Evolutionary conservation across 1,139 yeast genomes (phyloP), one percentile per base, ranked within the genome.

Genomic region (Geotrichum restrictum): DNA sequence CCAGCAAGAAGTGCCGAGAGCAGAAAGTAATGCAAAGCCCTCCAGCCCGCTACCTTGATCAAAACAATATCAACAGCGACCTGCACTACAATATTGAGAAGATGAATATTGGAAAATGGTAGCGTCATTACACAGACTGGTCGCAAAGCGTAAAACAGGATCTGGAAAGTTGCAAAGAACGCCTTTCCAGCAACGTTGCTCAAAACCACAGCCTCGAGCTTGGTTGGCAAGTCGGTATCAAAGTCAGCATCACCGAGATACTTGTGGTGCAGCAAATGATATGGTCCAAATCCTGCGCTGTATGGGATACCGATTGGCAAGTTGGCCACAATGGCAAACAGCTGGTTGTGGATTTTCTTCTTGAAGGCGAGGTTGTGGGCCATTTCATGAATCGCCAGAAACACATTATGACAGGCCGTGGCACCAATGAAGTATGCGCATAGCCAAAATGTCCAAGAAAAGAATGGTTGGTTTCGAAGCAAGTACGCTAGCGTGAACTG

Each of bases 291-390:
- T 1, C 95, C 85, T 0, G 96, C 96, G 41, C 88, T 79, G 68
- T 88, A 89, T 0, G 97, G 97, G 37, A 89, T 77, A 0, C 96
- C 96, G 52, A 89, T 87, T 1, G 96, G 96, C 49, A 87, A 70
- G 65, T 89, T 89, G 38, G 91, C 79, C 59, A 87, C 72, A 8
- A 88, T 84, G 39, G 95, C 80, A 64, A 85, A 88, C 31, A 88
- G 67, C 67, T 87, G 83, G 67, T 89, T 89, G 67, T 83, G 80
- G 7, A 86, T 48, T 0, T 95, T 94, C 60, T 79, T 81, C 62
- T 80, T 86, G 75, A 89, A 89, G n/a, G 86, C 85, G 52, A 89
- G 74, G 65, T 89, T 89, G 68, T 89, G 97, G 27, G 85, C 80
- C 52, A 88, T 73, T 67, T 89, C 97, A 69, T 89, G 97, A 62